Conservation (phyloP, 306 rosid genomes). For the Vigna nakashimae region DNA sequence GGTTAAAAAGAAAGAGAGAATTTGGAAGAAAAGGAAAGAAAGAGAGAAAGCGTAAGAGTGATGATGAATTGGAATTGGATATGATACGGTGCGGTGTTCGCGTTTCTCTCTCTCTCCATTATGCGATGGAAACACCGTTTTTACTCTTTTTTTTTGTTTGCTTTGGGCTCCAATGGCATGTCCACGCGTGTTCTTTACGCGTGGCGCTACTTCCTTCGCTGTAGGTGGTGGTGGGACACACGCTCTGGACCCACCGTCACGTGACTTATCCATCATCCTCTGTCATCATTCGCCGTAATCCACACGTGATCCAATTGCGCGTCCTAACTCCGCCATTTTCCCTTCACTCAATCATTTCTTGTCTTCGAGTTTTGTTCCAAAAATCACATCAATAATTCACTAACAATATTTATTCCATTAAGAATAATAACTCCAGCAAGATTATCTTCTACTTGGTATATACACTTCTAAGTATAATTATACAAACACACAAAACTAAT, state of each 20-base stretch:
- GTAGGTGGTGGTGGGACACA: slow-evolving; percentile 7
- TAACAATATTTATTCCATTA: too few species aligned
- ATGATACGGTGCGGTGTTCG: slow-evolving; percentile 34
- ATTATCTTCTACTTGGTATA: too few species aligned
- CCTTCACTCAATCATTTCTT: not conserved
- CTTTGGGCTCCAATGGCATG: not conserved
- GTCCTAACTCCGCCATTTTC: not conserved
- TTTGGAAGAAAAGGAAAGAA: slow-evolving; percentile 21
- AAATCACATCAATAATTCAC: too few species aligned
- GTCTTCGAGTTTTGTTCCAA: too few species aligned
- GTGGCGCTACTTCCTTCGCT: slow-evolving; percentile 27
- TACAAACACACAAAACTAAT: too few species aligned
- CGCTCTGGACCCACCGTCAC: slow-evolving; percentile 35
- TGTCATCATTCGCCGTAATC: slow-evolving; percentile 24
- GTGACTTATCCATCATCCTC: slow-evolving; percentile 45
- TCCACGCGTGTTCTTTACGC: slow-evolving; percentile 55
- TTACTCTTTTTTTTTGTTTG: slow-evolving; percentile 14
- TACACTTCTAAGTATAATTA: too few species aligned
- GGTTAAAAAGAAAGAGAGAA: slow-evolving; percentile 38
- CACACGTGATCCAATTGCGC: slow-evolving; percentile 37
- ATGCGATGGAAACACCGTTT: not conserved
- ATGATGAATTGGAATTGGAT: slow-evolving; percentile 20
- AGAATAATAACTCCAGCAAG: too few species aligned
- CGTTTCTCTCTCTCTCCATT: slow-evolving; percentile 43
- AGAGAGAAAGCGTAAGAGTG: slow-evolving; percentile 28